A percentile compares a stretch with the other conserved stretches of the same genome.
Conservation (phyloP, 1,284 basidiomycete genomes). For the Peniophora sp. region DNA sequence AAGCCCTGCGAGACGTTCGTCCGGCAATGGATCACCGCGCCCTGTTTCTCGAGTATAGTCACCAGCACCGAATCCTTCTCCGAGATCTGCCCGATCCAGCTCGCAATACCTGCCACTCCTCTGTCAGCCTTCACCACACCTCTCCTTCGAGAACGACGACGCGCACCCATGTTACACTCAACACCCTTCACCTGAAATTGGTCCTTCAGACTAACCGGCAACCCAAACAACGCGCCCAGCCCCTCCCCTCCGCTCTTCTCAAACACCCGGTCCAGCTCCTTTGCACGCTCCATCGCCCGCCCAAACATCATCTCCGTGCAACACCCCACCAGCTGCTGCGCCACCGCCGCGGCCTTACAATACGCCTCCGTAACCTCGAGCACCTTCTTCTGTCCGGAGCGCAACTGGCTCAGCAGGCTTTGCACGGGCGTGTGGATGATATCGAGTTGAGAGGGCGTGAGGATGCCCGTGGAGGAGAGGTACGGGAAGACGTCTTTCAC, state of each 20-base stretch:
- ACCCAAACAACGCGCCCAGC: slow-evolving; percentile 52
- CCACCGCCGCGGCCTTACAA: slow-evolving; percentile 72
- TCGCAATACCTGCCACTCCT: slow-evolving; percentile 40
- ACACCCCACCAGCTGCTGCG: slow-evolving; percentile 65
- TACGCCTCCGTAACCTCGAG: slow-evolving; percentile 69
- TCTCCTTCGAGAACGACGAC: background rate
- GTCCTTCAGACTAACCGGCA: slow-evolving; percentile 58
- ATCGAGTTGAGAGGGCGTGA: slow-evolving; percentile 52
- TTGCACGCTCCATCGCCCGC: slow-evolving; percentile 42
- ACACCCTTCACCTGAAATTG: slow-evolving; percentile 34
- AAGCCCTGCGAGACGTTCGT: slow-evolving; percentile 68
- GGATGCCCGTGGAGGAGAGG: slow-evolving; percentile 33
- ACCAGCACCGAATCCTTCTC: slow-evolving; percentile 49
- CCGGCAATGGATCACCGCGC: slow-evolving; percentile 62
- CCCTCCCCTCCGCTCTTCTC: slow-evolving; percentile 30
- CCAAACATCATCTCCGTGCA: slow-evolving; percentile 48
- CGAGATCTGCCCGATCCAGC: slow-evolving; percentile 53
- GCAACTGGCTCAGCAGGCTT: slow-evolving; percentile 39
- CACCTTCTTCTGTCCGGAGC: slow-evolving; percentile 45
- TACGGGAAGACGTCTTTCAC: background rate
- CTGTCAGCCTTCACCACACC: slow-evolving; percentile 23
- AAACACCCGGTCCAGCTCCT: slow-evolving; percentile 34
- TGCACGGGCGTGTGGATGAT: slow-evolving; percentile 56
- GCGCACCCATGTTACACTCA: slow-evolving; percentile 42
- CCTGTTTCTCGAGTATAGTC: slow-evolving; percentile 50